Percentiles rank a stretch among this genome's conserved stretches.
These are phyloP conservation scores for Curvularia lunata DNA, from an alignment of 2,329 filamentous ascomycete genomes.

Conservation along the genomic window DNA sequence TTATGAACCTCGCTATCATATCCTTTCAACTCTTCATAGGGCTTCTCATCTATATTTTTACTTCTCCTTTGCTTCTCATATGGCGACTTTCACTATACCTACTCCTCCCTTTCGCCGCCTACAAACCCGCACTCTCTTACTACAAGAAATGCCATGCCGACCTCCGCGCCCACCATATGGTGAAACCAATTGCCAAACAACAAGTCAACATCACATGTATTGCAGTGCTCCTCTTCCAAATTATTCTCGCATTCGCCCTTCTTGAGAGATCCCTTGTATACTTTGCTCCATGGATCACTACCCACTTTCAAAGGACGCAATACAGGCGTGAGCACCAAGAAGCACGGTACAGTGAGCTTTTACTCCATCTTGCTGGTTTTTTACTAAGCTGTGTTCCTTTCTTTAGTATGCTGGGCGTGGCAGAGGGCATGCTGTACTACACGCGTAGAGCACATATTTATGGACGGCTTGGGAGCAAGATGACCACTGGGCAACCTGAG, in stretches of 20 bases:
- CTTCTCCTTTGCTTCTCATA: slow-evolving; percentile 5
- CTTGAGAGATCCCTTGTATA: slow-evolving; percentile 3
- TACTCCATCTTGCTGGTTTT: slow-evolving; percentile 7
- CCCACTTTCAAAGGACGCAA: background rate
- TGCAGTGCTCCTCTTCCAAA: slow-evolving; percentile 4
- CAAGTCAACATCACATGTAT: background rate
- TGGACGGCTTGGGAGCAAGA: slow-evolving; percentile 6
- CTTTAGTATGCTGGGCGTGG: slow-evolving; percentile 1
- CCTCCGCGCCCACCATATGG: background rate
- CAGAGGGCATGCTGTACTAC: slow-evolving; percentile 10
- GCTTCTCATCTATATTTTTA: slow-evolving; percentile 1
- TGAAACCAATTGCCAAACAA: background rate
- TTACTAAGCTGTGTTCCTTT: slow-evolving; percentile 11
- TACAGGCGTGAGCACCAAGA: background rate
- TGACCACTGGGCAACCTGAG: slow-evolving; percentile 1
- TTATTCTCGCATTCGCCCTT: slow-evolving; percentile 7
- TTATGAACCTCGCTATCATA: background rate
- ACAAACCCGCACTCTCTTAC: background rate
- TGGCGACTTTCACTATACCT: slow-evolving; percentile 9
- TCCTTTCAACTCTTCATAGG: slow-evolving; percentile 1
- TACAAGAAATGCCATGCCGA: background rate
- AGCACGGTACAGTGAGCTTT: background rate
- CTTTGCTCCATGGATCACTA: slow-evolving; percentile 9
- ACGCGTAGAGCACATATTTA: slow-evolving; percentile 8
- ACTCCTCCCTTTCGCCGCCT: background rate